A percentile compares a stretch with the other conserved stretches of the same genome.
phyloP scores from a whole-genome alignment of 192 early-diverging fungal genomes.

The Entophlyctis luteolus region DNA sequence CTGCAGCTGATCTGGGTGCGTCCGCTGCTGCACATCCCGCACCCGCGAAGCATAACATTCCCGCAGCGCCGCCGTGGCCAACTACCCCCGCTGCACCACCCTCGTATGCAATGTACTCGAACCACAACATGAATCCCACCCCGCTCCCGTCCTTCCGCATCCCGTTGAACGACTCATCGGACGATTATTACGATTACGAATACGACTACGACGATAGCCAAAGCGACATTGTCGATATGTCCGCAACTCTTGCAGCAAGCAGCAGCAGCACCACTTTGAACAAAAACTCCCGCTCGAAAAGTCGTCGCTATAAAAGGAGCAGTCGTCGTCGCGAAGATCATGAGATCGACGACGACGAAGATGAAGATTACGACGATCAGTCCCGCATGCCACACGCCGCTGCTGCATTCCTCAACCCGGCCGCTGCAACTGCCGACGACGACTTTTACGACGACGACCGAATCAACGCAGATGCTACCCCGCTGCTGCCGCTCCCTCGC shows the following conservation, averaged over 20 bases:
- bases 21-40: neutral
- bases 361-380: neutral
- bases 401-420: too few relatives aligned
- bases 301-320: too few relatives aligned
- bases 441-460: too few relatives aligned
- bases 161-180: too few relatives aligned
- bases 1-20: neutral
- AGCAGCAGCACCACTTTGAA: too few relatives aligned
- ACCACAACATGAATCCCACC: constrained; percentile 22
- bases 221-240: neutral
- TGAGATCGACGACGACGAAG: neutral
- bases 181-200: too few relatives aligned
- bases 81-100: neutral
- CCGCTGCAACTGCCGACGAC: too few relatives aligned
- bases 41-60: neutral
- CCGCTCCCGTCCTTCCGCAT: neutral
- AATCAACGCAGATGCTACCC: neutral
- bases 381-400: neutral
- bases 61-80: neutral
- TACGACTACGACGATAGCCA: too few relatives aligned
- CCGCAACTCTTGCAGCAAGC: too few relatives aligned
- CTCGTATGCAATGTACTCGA: neutral
- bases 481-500: neutral
- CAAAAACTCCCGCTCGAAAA: too few relatives aligned
- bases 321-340: too few relatives aligned